Evolutionary conservation across 768 basidiomycete species (phyloP).

Genomic region (Grammothele lineata): DNA sequence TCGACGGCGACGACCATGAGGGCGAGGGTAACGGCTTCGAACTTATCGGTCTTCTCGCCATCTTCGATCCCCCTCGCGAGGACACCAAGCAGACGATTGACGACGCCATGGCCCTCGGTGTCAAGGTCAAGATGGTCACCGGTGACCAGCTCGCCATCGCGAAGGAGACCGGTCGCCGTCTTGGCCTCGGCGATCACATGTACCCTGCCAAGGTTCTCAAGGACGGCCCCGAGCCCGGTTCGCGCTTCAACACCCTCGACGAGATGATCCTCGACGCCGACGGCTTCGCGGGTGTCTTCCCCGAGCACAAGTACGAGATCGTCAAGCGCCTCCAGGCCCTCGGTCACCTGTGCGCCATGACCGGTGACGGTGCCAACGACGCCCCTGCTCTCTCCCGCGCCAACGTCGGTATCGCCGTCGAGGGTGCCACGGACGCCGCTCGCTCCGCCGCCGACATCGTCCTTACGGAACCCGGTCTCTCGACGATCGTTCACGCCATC

Average conservation of each 20-base stretch:
- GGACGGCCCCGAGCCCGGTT: slow-evolving; percentile 86
- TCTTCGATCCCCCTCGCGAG: slow-evolving; percentile 95
- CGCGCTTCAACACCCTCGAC: slow-evolving; percentile 81
- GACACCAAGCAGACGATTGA: slow-evolving; percentile 99
- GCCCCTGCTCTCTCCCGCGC: slow-evolving; percentile 97
- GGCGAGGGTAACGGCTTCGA: slow-evolving; percentile 93
- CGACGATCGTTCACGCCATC: slow-evolving; percentile 98
- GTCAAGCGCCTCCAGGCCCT: slow-evolving; percentile 97
- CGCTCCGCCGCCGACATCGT: slow-evolving; percentile 99
- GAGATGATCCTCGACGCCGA: slow-evolving; percentile 99
- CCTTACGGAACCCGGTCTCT: slow-evolving; percentile 95
- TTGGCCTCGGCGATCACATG: slow-evolving; percentile 99
- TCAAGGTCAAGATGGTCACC: slow-evolving; percentile 99
- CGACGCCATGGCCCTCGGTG: slow-evolving; percentile 92
- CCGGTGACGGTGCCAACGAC: slow-evolving; percentile 99
- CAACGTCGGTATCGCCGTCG: slow-evolving; percentile 99
- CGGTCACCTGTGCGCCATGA: slow-evolving; percentile 97
- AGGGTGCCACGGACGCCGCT: slow-evolving; percentile 98
- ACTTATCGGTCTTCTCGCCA: slow-evolving; percentile 90
- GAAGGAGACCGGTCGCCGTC: slow-evolving; percentile 97
- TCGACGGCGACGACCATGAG: slow-evolving; percentile 76
- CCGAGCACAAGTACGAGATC: slow-evolving; percentile 99
- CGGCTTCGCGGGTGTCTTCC: slow-evolving; percentile 99
- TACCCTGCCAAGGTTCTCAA: slow-evolving; percentile 99
- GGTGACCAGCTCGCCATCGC: slow-evolving; percentile 99